These are phyloP conservation scores for Ceratocystis albifundus DNA, from an alignment of 2,329 filamentous ascomycete species.

Conservation along the genomic window DNA sequence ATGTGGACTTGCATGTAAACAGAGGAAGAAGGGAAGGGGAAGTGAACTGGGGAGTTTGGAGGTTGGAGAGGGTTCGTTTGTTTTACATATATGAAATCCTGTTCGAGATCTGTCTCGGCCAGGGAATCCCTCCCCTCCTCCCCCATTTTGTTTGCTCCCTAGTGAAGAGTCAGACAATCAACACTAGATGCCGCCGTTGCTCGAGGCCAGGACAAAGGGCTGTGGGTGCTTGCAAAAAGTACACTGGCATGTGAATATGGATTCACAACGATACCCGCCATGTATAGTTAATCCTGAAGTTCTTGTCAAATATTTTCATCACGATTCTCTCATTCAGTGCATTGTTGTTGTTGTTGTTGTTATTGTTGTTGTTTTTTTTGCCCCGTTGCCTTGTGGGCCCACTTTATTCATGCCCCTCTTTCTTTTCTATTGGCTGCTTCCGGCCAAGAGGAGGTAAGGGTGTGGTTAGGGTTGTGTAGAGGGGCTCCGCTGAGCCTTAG, in stretches of 20 bases:
- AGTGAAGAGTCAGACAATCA: too few species aligned
- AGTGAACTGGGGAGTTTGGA: not conserved
- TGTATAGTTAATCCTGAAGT: not conserved
- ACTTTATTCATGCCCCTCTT: constrained; percentile 11
- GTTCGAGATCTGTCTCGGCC: constrained; percentile 10
- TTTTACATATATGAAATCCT: constrained; percentile 4
- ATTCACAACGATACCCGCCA: not conserved
- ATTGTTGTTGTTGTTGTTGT: not conserved
- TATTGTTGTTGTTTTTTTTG: not conserved
- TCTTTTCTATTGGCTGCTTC: not conserved
- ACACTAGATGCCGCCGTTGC: too few species aligned
- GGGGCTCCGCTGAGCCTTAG: too few species aligned
- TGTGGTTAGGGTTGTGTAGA: not conserved
- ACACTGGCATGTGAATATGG: not conserved
- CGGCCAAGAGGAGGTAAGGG: not conserved
- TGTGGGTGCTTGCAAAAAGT: not conserved
- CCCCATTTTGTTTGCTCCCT: not conserved
- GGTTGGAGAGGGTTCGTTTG: not conserved
- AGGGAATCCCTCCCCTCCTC: too few species aligned
- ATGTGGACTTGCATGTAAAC: not conserved
- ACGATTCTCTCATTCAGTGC: not conserved
- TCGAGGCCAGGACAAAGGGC: too few species aligned
- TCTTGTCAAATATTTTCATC: not conserved
- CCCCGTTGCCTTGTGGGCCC: not conserved
- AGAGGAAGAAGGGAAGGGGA: not conserved